Evolutionary conservation across 306 rosid genomes (phyloP).

Genomic region (Acacia crassicarpa): DNA sequence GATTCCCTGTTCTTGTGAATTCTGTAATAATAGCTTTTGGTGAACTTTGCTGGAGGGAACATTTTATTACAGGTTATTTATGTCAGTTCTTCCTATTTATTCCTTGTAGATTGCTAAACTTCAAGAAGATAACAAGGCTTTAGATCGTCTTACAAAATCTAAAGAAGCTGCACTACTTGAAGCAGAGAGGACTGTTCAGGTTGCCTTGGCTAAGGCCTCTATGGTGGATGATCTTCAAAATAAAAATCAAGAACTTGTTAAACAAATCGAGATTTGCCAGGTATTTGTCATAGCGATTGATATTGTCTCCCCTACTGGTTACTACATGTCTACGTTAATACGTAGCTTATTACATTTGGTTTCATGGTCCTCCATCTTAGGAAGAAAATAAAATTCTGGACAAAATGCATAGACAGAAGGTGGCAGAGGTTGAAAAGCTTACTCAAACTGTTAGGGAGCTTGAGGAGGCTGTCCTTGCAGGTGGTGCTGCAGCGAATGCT

Average conservation of each 20-base stretch:
- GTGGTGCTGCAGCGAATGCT: slow-evolving; percentile 99
- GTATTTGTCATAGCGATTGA: slow-evolving; percentile 39
- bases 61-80: slow-evolving; percentile 5
- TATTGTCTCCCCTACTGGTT: slow-evolving; percentile 4
- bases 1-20: slow-evolving; percentile 22
- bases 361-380: slow-evolving; percentile 45
- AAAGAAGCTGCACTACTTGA: slow-evolving; percentile 98
- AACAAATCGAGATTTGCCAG: slow-evolving; percentile 99
- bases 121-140: slow-evolving; percentile 96
- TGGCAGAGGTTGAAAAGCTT: slow-evolving; percentile 98
- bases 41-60: slow-evolving; percentile 15
- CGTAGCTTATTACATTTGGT: slow-evolving; percentile 11
- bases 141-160: slow-evolving; percentile 97
- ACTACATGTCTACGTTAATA: background rate
- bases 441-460: slow-evolving; percentile 98
- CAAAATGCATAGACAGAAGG: slow-evolving; percentile 96
- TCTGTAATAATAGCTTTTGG: background rate
- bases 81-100: slow-evolving; percentile 33
- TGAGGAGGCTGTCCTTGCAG: slow-evolving; percentile 99
- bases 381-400: slow-evolving; percentile 99
- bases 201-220: slow-evolving; percentile 98
- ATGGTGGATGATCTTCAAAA: slow-evolving; percentile 99
- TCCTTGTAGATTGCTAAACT: slow-evolving; percentile 88
- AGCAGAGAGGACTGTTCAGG: slow-evolving; percentile 95
- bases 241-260: slow-evolving; percentile 95